A percentile compares a stretch with the other conserved stretches of the same genome.
phyloP scores from a whole-genome alignment of 1,139 yeast species.

The Kurtzmaniella natalensis region DNA sequence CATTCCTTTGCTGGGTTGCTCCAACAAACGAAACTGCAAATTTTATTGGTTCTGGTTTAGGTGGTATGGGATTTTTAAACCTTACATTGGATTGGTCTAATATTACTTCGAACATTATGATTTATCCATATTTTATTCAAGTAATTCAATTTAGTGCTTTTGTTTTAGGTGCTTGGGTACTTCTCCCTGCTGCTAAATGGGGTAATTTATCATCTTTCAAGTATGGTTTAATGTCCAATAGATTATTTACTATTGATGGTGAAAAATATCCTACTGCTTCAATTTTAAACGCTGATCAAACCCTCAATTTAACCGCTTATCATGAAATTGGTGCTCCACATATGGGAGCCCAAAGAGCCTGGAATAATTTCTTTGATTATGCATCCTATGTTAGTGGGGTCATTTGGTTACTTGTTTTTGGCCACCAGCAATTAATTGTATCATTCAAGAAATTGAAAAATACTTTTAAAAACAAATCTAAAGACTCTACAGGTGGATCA shows the following conservation, averaged over 20 bases:
- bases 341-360: conserved; percentile 42
- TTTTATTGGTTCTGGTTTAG: conserved; percentile 42
- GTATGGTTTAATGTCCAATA: conserved; percentile 39
- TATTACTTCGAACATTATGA: conserved; percentile 39
- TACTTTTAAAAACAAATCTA: conserved; percentile 8
- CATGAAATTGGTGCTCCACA: conserved; percentile 33
- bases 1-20: conserved; percentile 41
- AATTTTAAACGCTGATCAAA: conserved; percentile 27
- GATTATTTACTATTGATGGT: conserved; percentile 28
- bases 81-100: conserved; percentile 44
- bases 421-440: conserved; percentile 19
- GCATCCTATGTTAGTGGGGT: conserved; percentile 48
- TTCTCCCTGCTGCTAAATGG: conserved; percentile 40
- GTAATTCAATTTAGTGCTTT: conserved; percentile 40
- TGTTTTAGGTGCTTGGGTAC: conserved; percentile 36
- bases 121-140: conserved; percentile 44
- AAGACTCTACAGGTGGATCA: not conserved
- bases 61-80: conserved; percentile 42
- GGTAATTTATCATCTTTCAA: conserved; percentile 21
- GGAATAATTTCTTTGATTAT: conserved; percentile 50
- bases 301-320: conserved; percentile 37
- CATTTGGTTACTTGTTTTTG: conserved; percentile 40
- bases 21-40: conserved; percentile 32
- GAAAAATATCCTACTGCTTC: conserved; percentile 30
- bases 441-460: conserved; percentile 11